Evolutionary conservation across 2,329 filamentous ascomycete genomes (phyloP), one percentile per base, ranked within the genome.

Genomic region (Epichloe aotearoae): DNA sequence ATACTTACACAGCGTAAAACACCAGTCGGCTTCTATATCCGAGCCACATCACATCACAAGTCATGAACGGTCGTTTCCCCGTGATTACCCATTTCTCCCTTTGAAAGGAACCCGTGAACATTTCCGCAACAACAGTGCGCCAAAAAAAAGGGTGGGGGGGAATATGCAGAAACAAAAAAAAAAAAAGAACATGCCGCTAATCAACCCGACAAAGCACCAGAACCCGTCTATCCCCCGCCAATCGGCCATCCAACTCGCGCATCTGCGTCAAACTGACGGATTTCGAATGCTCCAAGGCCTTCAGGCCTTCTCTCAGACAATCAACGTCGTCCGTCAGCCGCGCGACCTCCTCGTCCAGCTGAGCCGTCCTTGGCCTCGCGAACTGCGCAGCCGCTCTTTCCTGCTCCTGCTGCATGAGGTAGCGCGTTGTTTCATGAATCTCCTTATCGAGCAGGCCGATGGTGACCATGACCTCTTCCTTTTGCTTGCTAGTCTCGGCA

Each of bases 361-460:
- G 17, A n/a, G 45, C 36, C 12, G 46, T 49, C 36, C 50, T 33
- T 20, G 50, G 50, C 41, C 50, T 34, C 10, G 50, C 23, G 10
- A 52, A 52, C 26, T 20, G n/a, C 7, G 46, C 50, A 5, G 19
- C 34, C 1, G 50, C 50, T 8, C 50, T 48, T 17, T 45, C 10
- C 15, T 36, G 46, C 46, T 52, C 50, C 41, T 34, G 19, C 26
- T 52, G 33, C n/a, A 23, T 19, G 23, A 52, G 50, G n/a, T 19
- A 45, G 11, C 50, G 41, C 17, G 46, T 49, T 5, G 46, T 52
- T 42, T 48, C 50, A 19, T 43, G 39, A 26, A 49, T 52, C 36
- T 52, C 23, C 19, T 33, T 49, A 26, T 52, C 50, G 20, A 52
- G 19, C 46, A 44, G 8, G 33, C 50, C 46, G 34, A 52, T 40